These are phyloP conservation scores for Ophioceras dolichostomum DNA, from an alignment of 2,329 filamentous ascomycete species.

Conservation along the genomic window DNA sequence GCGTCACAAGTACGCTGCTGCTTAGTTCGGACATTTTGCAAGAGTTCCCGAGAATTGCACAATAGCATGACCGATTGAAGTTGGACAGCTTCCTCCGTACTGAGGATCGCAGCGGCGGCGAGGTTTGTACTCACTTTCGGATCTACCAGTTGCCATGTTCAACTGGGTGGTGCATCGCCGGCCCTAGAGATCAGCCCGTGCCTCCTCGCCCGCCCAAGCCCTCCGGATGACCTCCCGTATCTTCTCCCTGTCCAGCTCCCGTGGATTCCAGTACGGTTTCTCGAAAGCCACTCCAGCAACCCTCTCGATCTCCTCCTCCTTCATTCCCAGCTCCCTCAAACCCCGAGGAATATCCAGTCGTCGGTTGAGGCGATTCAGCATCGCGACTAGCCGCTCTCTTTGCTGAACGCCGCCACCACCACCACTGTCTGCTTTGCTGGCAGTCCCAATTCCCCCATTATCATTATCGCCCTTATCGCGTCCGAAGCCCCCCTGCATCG, in stretches of 20 bases:
- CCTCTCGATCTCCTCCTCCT: slow-evolving; percentile 42
- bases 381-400: background rate
- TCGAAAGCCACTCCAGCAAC: slow-evolving; percentile 41
- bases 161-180: too few species aligned
- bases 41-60: too few species aligned
- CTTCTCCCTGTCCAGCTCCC: slow-evolving; percentile 32
- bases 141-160: too few species aligned
- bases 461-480: too few species aligned
- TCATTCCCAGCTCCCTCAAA: slow-evolving; percentile 41
- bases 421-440: background rate
- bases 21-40: too few species aligned
- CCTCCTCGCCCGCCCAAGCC: slow-evolving; percentile 43
- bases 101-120: too few species aligned
- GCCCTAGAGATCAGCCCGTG: slow-evolving; percentile 38
- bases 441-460: too few species aligned
- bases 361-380: slow-evolving; percentile 38
- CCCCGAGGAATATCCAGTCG: slow-evolving; percentile 38
- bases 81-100: too few species aligned
- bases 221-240: slow-evolving; percentile 43
- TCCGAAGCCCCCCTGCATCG: slow-evolving; percentile 19
- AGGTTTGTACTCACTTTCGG: too few species aligned
- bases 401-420: background rate
- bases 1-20: too few species aligned
- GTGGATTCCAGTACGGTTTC: slow-evolving; percentile 46
- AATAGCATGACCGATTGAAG: too few species aligned